A percentile compares a stretch with the other conserved stretches of the same genome.
These are phyloP conservation scores for Hamigera avellanea DNA, from an alignment of 495 filamentous ascomycete species.

Conservation along the genomic window DNA sequence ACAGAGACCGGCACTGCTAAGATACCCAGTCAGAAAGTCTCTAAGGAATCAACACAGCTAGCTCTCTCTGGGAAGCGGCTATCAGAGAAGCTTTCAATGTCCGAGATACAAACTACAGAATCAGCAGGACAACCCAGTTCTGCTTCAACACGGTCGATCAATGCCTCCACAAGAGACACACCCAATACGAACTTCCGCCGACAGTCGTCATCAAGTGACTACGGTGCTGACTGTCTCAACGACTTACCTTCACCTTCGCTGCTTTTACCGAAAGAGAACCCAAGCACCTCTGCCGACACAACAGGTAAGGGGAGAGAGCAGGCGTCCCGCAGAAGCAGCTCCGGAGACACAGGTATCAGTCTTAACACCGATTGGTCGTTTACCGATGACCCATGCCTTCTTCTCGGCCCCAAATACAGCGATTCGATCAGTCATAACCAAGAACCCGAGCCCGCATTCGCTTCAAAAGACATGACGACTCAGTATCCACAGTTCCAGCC, in stretches of 20 bases:
- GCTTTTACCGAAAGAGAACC: conserved; percentile 5
- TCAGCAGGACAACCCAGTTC: too few relatives aligned
- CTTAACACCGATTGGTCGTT: neutral
- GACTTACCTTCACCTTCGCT: conserved; percentile 32
- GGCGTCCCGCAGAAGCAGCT: neutral
- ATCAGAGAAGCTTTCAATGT: too few relatives aligned
- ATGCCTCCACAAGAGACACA: neutral
- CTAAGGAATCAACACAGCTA: neutral
- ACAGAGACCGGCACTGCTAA: neutral
- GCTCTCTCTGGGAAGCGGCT: neutral
- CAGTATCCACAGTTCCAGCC: too few relatives aligned
- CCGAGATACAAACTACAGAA: too few relatives aligned
- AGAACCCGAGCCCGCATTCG: too few relatives aligned
- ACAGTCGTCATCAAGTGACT: conserved; percentile 20
- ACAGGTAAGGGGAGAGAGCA: neutral
- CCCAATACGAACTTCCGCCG: neutral
- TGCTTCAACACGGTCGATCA: too few relatives aligned
- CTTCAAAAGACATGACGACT: too few relatives aligned
- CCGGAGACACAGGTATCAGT: neutral
- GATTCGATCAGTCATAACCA: too few relatives aligned
- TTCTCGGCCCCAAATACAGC: too few relatives aligned
- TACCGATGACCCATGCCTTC: too few relatives aligned
- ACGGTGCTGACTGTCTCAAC: conserved; percentile 20
- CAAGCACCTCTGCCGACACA: neutral
- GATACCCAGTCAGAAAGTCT: too few relatives aligned